phyloP scores from a whole-genome alignment of 371 early-diverging fungal genomes.

The Cokeromyces recurvatus region DNA sequence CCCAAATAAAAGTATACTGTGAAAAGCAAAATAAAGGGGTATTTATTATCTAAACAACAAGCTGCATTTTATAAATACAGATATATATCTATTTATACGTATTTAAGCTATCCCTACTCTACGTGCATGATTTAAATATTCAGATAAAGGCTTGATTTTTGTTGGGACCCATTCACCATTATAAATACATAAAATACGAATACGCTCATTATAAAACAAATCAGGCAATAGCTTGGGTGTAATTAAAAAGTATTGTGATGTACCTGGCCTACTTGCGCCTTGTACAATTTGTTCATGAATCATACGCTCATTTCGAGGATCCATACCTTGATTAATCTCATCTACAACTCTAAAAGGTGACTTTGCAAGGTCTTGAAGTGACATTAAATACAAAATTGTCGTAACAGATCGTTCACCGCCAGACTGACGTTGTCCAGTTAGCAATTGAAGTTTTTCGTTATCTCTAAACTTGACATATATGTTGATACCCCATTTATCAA shows the following conservation, averaged over 20 bases:
- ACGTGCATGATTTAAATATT: slow-evolving; percentile 26
- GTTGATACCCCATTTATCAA: slow-evolving; percentile 94
- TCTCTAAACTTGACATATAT: slow-evolving; percentile 93
- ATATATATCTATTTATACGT: too few relatives aligned
- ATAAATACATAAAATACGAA: slow-evolving; percentile 92
- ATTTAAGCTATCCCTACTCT: too few relatives aligned
- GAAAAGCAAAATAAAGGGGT: too few relatives aligned
- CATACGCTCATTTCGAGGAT: slow-evolving; percentile 95
- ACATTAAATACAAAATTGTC: slow-evolving; percentile 96
- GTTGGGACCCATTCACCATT: slow-evolving; percentile 89
- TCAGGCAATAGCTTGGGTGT: slow-evolving; percentile 98
- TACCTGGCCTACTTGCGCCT: slow-evolving; percentile 58
- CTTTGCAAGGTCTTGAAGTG: slow-evolving; percentile 84
- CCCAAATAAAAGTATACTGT: too few relatives aligned
- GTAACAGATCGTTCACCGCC: slow-evolving; percentile 97
- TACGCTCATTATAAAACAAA: slow-evolving; percentile 88
- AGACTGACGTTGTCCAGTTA: slow-evolving; percentile 94
- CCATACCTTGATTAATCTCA: slow-evolving; percentile 99
- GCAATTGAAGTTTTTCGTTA: slow-evolving; percentile 78
- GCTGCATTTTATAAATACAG: too few relatives aligned
- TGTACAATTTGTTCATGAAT: slow-evolving; percentile 93
- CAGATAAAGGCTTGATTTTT: slow-evolving; percentile 27
- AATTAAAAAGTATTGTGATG: slow-evolving; percentile 95
- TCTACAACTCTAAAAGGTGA: slow-evolving; percentile 99
- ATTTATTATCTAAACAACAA: too few relatives aligned